Base-by-base conservation (phyloP, 2,329 filamentous ascomycete genomes). In the Microcyclospora pomicola region DNA sequence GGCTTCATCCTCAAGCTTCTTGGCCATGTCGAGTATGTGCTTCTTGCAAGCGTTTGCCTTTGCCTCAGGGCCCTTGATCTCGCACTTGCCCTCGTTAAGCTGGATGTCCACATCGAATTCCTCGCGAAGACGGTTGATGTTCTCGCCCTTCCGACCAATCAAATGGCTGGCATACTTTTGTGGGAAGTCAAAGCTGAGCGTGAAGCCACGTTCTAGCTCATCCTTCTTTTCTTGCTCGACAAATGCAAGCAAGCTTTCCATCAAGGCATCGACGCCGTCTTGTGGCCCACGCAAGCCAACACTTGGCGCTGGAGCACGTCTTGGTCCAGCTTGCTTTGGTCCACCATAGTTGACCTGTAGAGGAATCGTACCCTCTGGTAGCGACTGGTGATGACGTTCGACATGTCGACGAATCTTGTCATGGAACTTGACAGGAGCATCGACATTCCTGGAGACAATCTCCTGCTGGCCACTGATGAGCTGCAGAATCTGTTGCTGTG, bases 61-160 rank as follows among this genome's bases (percentile, higher is more conserved):
- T 36, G 85, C 84, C 65, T 92, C 84, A 35, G 91, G 88, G 16
- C 92, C 91, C 68, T 92, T 95, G 50, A 98, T 76, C 61, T 94
- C 85, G 35, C 96, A 85, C 63, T 87, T 87, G 48, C 91, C 91
- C 52, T 95, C 84, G 49, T 92, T 79, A 30, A 96, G 80, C 62
- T 95, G 86, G 45, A 98, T 80, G 42, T 80, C 75, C 34, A 82
- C 77, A 53, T 81, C 77, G 42, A 77, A 77, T 52, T 80, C 77
- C 31, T 81, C 77, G 27, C 76, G 72, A 33, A 80, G 63, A 50
- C 76, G 75, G 55, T 75, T 77, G 58, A 81, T 79, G 57, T 80
- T 80, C 51, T 78, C 74, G 36, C 77, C 77, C 30, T 70, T 69
- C 53, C 72, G 73, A 42, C 77, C 77, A 43, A 82, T 80, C 15